Percentiles rank a stretch among this genome's conserved stretches.
These are phyloP conservation scores for Geotrichum armillariae DNA, from an alignment of 1,139 yeast species.

Conservation along the genomic window DNA sequence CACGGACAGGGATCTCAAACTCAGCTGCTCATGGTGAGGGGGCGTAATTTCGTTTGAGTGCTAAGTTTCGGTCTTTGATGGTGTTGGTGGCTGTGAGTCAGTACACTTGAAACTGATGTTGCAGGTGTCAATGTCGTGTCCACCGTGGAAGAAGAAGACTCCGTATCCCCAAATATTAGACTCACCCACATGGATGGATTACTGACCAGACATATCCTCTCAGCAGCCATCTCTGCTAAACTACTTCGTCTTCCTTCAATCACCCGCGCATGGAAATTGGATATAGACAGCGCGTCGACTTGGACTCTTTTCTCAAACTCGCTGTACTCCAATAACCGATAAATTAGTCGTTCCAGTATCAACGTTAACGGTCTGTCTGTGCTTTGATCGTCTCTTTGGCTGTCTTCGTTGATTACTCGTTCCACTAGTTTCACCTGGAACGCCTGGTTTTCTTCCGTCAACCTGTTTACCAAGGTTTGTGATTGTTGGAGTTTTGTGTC, in stretches of 20 bases:
- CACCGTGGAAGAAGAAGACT: slow-evolving; percentile 14
- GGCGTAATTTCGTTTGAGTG: neutral
- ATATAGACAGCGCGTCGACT: slow-evolving; percentile 30
- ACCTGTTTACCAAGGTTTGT: slow-evolving; percentile 32
- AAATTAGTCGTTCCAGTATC: slow-evolving; percentile 38
- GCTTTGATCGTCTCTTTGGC: no score
- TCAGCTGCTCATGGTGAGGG: neutral
- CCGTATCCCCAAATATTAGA: slow-evolving; percentile 12
- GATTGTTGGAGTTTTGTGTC: slow-evolving; percentile 34
- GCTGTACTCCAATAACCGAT: slow-evolving; percentile 35
- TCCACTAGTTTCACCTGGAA: slow-evolving; percentile 40
- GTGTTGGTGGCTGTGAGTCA: neutral
- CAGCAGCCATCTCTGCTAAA: slow-evolving; percentile 1
- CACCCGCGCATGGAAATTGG: slow-evolving; percentile 34
- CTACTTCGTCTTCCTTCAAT: slow-evolving; percentile 8
- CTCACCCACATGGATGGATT: slow-evolving; percentile 22
- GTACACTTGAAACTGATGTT: neutral
- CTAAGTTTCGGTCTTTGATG: neutral
- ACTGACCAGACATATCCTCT: slow-evolving; percentile 18
- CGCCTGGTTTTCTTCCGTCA: slow-evolving; percentile 39
- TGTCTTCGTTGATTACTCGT: slow-evolving; percentile 30
- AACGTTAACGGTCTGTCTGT: slow-evolving; percentile 30
- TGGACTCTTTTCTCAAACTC: slow-evolving; percentile 36
- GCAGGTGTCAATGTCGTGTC: neutral
- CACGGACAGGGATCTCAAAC: neutral